Percentiles rank a stretch among this genome's conserved stretches.
Conservation (phyloP, 1,284 basidiomycete species). For the Peniophora sp. region DNA sequence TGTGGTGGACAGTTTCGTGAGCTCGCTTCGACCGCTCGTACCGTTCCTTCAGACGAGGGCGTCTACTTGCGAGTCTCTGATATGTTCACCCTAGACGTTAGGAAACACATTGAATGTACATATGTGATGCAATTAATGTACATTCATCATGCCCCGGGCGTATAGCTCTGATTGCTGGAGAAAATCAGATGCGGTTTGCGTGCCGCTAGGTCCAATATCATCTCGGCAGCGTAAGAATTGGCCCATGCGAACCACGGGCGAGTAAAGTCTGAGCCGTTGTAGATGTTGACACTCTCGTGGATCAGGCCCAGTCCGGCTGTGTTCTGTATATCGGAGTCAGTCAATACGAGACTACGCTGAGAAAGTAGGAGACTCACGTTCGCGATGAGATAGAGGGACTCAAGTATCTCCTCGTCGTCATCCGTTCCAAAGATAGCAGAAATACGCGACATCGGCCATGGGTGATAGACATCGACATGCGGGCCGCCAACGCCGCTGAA, state of each 20-base stretch:
- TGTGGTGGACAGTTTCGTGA: too few species aligned
- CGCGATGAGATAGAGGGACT: slow-evolving; percentile 47
- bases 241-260: slow-evolving; percentile 80
- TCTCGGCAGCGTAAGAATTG: slow-evolving; percentile 74
- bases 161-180: slow-evolving; percentile 24
- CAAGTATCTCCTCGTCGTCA: slow-evolving; percentile 58
- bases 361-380: slow-evolving; percentile 34
- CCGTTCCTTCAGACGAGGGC: too few species aligned
- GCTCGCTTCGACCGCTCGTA: too few species aligned
- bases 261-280: slow-evolving; percentile 52
- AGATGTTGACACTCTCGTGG: slow-evolving; percentile 67
- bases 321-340: slow-evolving; percentile 33
- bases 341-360: neutral
- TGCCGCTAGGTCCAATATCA: slow-evolving; percentile 68
- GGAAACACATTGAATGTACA: slow-evolving; percentile 1
- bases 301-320: slow-evolving; percentile 69
- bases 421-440: slow-evolving; percentile 68
- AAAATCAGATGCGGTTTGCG: slow-evolving; percentile 67
- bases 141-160: neutral
- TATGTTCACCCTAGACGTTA: too few species aligned
- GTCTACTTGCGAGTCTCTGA: too few species aligned
- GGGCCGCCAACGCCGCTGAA: slow-evolving; percentile 69
- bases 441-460: slow-evolving; percentile 78
- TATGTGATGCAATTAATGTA: neutral
- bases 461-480: slow-evolving; percentile 64